Percentiles rank a stretch among this genome's conserved stretches.
Evolutionary conservation across 108 stramenopile species (phyloP).

Genomic region (Fistulifera pelliculosa): DNA sequence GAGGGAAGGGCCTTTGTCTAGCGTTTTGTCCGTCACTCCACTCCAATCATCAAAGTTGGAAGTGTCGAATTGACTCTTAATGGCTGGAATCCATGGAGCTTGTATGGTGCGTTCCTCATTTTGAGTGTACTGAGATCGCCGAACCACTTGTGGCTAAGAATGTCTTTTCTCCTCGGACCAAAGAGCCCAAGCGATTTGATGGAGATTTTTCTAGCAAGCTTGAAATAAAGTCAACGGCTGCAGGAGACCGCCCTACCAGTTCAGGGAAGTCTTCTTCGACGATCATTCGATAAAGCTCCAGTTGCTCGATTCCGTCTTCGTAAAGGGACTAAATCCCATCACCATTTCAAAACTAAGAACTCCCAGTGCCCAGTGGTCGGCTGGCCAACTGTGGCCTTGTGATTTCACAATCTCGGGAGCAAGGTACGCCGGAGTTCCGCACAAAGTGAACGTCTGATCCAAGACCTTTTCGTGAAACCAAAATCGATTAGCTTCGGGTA

Average conservation of each 20-base stretch:
- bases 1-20: no score
- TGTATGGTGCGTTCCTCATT: slow-evolving; percentile 44
- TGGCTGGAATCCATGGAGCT: slow-evolving; percentile 85
- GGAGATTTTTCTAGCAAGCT: slow-evolving; percentile 44
- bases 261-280: slow-evolving; percentile 63
- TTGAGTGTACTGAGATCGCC: slow-evolving; percentile 57
- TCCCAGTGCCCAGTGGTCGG: slow-evolving; percentile 91
- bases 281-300: slow-evolving; percentile 75
- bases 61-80: slow-evolving; percentile 68
- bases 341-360: slow-evolving; percentile 90
- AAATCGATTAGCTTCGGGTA: slow-evolving; percentile 51
- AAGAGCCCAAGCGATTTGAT: slow-evolving; percentile 47
- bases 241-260: slow-evolving; percentile 10
- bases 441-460: slow-evolving; percentile 85
- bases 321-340: slow-evolving; percentile 71
- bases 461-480: slow-evolving; percentile 63
- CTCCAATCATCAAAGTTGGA: slow-evolving; percentile 42
- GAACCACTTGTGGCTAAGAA: slow-evolving; percentile 69
- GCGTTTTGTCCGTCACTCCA: slow-evolving; percentile 34
- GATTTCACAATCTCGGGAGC: slow-evolving; percentile 88
- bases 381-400: slow-evolving; percentile 86
- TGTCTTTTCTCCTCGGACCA: slow-evolving; percentile 51
- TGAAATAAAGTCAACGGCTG: slow-evolving; percentile 39
- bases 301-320: slow-evolving; percentile 68
- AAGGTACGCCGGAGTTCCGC: slow-evolving; percentile 94